Evolutionary conservation across 2,329 filamentous ascomycete species (phyloP), one percentile per base, ranked within the genome.

Genomic region (Xylariaceae sp.): DNA sequence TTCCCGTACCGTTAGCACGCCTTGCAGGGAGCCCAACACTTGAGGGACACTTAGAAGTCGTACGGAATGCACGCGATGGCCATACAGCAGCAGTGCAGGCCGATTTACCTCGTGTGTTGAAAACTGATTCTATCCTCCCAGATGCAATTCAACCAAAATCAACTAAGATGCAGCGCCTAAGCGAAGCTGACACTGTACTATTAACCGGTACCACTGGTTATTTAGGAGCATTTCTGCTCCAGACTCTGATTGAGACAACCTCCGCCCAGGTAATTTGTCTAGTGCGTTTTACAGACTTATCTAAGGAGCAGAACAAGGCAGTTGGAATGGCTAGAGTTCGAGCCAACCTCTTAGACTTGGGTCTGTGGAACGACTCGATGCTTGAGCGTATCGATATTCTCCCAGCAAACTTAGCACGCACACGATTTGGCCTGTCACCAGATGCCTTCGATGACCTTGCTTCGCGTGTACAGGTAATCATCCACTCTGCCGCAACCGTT

Each of bases 191-290:
- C 15, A 88, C 86, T 0, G 79, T 92, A 2, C 76, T 92, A 7
- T 69, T 92, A 44, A 92, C 89, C 0, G 89, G 89, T 67, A 85
- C 85, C 0, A 92, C 89, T 13, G 89, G 89, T 11, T 92, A 90
- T 64, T 70, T 92, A 33, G 89, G 89, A 29, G 87, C 87, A 3
- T 92, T 91, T 71, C 73, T 92, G 13, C 81, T 92, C 16, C 83
- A 82, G 59, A 82, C 86, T 35, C 74, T 92, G 13, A 69, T 92
- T 5, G 83, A 89, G 53, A 83, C 72, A 55, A 91, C 88, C 1
- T 81, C 83, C 0, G 88, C 88, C 0, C 79, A 83, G 6, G 84
- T 92, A 18, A 77, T 90, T 42, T 92, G 88, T 65, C 78, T 92
- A 11, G 87, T 92, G 1, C 86, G 88, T 45, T 89, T 89, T 65